These are phyloP conservation scores for Pichia sp. DNA, from an alignment of 1,139 yeast species.

Conservation along the genomic window DNA sequence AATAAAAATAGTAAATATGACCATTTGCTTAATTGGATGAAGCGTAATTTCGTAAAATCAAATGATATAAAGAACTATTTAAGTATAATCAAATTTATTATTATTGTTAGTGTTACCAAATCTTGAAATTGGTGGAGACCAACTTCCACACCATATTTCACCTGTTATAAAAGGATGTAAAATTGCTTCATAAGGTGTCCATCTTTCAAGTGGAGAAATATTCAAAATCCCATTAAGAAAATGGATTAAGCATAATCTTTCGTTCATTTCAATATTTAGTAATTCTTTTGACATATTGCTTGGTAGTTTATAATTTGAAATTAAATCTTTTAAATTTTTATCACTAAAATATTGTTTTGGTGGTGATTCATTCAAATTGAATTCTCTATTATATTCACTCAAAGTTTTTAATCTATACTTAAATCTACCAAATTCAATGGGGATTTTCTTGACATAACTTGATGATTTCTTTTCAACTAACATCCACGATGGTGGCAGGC, in stretches of 20 bases:
- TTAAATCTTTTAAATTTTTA: conserved; percentile 63
- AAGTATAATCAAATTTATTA: background rate
- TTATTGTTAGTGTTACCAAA: background rate
- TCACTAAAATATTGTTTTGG: conserved; percentile 82
- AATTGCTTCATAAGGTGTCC: conserved; percentile 95
- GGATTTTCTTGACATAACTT: conserved; percentile 53
- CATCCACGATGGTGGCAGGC: conserved; percentile 93
- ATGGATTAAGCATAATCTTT: conserved; percentile 67
- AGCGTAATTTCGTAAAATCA: no score
- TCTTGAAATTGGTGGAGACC: conserved; percentile 42
- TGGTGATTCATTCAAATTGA: conserved; percentile 59
- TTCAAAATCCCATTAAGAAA: conserved; percentile 73
- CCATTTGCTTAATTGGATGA: no score
- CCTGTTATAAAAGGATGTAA: conserved; percentile 82
- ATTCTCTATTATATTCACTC: conserved; percentile 55
- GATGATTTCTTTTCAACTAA: conserved; percentile 81
- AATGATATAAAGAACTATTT: no score
- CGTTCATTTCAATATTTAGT: conserved; percentile 66
- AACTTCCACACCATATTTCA: conserved; percentile 37
- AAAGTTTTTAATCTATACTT: conserved; percentile 45
- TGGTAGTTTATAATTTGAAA: conserved; percentile 68
- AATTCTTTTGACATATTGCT: conserved; percentile 53
- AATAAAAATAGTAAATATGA: no score
- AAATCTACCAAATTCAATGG: conserved; percentile 23
- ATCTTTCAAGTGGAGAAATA: conserved; percentile 85